Conservation (phyloP, 108 stramenopile species). For the Nitzschia sp. region DNA sequence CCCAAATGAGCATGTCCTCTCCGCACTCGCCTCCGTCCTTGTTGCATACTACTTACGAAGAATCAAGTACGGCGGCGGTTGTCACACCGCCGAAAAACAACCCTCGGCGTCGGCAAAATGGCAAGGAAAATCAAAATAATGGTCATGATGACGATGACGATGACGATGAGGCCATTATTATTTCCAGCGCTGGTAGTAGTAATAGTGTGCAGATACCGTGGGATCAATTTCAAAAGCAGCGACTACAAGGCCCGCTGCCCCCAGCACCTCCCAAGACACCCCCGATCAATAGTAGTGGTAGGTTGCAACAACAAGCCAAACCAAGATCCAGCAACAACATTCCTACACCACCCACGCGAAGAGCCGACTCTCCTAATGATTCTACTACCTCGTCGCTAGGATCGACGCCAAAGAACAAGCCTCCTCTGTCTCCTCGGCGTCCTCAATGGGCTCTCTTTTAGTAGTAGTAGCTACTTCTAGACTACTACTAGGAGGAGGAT, state of each 20-base stretch:
- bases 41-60: too few species aligned
- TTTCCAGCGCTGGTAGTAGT: background rate
- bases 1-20: background rate
- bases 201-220: background rate
- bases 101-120: background rate
- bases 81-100: background rate
- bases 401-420: background rate
- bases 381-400: background rate
- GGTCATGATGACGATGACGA: too few species aligned
- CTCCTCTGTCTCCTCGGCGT: conserved; percentile 14
- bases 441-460: conserved; percentile 3
- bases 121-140: conserved; percentile 11
- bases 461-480: too few species aligned
- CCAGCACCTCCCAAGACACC: too few species aligned
- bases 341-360: background rate
- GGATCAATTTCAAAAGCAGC: background rate
- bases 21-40: too few species aligned
- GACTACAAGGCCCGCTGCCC: too few species aligned
- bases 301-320: too few species aligned
- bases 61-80: too few species aligned
- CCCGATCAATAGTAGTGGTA: too few species aligned
- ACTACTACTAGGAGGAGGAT: too few species aligned
- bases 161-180: background rate
- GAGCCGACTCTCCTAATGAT: background rate
- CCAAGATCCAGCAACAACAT: background rate